Evolutionary conservation across 2,329 filamentous ascomycete genomes (phyloP), one percentile per base, ranked within the genome.

Genomic region (Venturia effusa): DNA sequence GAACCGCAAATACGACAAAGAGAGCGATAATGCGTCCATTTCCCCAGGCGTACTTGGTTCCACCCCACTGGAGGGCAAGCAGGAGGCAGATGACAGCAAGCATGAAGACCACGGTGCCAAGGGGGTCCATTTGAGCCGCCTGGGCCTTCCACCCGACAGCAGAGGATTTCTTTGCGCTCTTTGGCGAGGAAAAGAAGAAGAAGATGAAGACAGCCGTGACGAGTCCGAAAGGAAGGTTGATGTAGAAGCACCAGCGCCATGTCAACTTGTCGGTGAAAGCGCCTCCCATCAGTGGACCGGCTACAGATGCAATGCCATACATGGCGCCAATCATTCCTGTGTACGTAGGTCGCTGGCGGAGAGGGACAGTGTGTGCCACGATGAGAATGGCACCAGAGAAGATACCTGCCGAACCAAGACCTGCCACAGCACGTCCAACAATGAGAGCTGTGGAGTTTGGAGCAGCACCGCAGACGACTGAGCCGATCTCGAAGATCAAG

Each of bases 211-310:
- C 69, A 3, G 73, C 74, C 0, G 78, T 79, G 19, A 80, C 66
- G 2, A 73, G 77, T 17, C 79, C 79, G 40, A 83, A 76, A 0
- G 81, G 81, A 1, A 84, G 71, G 66, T 84, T 83, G 70, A 83
- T 81, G 64, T 78, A 81, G 71, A 80, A 80, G 66, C 72, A 62
- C 61, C 62, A 64, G 7, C 79, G 69, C 78, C 79, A 80, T 19
- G 76, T 74, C 1, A 78, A 68, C 41, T 76, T 69, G 62, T 77
- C 73, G n/a, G 78, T 77, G 67, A 80, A 78, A 41, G 74, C 75
- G 65, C 78, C 77, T 43, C 77, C 78, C 67, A 80, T 74, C 45
- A 83, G 71, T 5, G 80, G 80, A 15, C 80, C 80, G 19, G 76
- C 74, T 7, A 81, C 78, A 61, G 69, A 71, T 4, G 79, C 78